Base-by-base conservation (phyloP, 208 protist genomes). In the Crithidia expoeki region DNA sequence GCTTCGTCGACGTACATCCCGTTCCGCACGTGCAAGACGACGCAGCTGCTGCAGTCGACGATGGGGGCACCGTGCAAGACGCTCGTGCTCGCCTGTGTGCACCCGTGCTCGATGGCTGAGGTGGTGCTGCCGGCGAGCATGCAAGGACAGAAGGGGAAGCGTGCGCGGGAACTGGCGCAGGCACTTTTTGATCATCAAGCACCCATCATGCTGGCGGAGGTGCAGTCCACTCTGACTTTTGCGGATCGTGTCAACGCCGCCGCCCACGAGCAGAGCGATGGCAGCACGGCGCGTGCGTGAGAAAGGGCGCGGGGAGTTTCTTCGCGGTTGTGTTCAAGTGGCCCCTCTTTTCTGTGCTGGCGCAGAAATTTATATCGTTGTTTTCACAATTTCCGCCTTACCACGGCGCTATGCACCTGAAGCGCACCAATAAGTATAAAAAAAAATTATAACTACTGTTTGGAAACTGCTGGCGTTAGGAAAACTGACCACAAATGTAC, bases 11-110 rank as follows among this genome's bases (percentile, higher is more conserved):
- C 60, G 32, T 69, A 80, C 71, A 71, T 91, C 14, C 90, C 90
- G 16, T 95, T 92, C 64, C 70, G 88, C 58, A 71, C 89, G 53
- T 89, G 81, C 63, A 90, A 85, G 63, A 77, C 93, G 57, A 95
- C 90, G 57, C 80, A 86, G 52, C 76, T 97, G 58, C 69, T 97
- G 32, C 79, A 88, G 77, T 80, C 86, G 21, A 80, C 87, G 19
- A 74, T 97, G 3, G 72, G 72, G 19, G 55, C 81, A 25, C 81
- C 85, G 68, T 85, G 79, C 67, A 83, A 74, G 46, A 83, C 83
- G 47, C 71, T 94, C 23, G 76, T 94, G 47, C 68, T 96, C 36
- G 78, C 88, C 5, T 95, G 90, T 59, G 72, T 96, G 34, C 89
- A 82, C 72, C 86, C 91, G 49, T 81, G 75, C 75, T 36, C 51